These are phyloP conservation scores for Rhizoctonia solani DNA, from an alignment of 1,284 basidiomycete species.

Conservation along the genomic window DNA sequence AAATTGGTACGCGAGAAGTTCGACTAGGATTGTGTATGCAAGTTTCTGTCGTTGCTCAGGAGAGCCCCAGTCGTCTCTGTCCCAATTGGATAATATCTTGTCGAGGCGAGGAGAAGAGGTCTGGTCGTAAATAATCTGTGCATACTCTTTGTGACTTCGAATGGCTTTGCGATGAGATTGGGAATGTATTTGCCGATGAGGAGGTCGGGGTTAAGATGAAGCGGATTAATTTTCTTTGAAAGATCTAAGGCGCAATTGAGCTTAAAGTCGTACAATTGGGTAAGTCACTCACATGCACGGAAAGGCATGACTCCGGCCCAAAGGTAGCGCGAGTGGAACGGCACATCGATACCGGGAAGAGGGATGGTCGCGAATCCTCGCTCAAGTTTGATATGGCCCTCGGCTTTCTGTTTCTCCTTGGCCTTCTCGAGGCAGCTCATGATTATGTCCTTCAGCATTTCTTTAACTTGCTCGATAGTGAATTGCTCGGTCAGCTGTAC, in stretches of 20 bases:
- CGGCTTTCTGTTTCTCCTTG: slow-evolving; percentile 75
- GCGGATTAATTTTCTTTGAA: slow-evolving; percentile 95
- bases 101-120: slow-evolving; percentile 92
- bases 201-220: slow-evolving; percentile 88
- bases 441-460: slow-evolving; percentile 90
- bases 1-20: slow-evolving; percentile 95
- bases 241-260: slow-evolving; percentile 62
- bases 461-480: slow-evolving; percentile 85
- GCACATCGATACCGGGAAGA: slow-evolving; percentile 96
- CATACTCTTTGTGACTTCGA: slow-evolving; percentile 90
- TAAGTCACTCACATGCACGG: slow-evolving; percentile 73
- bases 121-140: slow-evolving; percentile 93
- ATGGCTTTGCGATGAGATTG: slow-evolving; percentile 94
- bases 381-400: slow-evolving; percentile 93
- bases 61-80: slow-evolving; percentile 85
- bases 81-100: slow-evolving; percentile 92
- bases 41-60: slow-evolving; percentile 86
- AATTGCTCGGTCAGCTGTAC: slow-evolving; percentile 80
- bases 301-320: slow-evolving; percentile 99
- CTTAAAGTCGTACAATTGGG: background rate
- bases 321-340: slow-evolving; percentile 98
- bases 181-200: slow-evolving; percentile 95
- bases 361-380: slow-evolving; percentile 97
- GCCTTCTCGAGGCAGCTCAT: slow-evolving; percentile 80
- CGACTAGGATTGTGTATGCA: slow-evolving; percentile 94